Conservation (phyloP, 2,329 filamentous ascomycete species). For the Aspergillus arachidicola region DNA sequence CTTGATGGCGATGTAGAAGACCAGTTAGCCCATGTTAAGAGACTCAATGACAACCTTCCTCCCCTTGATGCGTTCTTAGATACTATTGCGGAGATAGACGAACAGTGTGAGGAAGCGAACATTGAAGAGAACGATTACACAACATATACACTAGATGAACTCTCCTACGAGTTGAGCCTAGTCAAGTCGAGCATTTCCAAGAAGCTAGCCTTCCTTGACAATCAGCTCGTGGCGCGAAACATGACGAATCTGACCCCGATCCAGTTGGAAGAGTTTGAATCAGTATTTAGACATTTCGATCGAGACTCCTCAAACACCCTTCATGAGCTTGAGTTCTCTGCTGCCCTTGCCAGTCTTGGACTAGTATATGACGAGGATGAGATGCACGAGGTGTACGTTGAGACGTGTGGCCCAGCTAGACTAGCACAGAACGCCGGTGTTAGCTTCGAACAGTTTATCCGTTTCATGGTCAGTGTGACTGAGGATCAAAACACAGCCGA, state of each 20-base stretch:
- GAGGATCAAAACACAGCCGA: slow-evolving; percentile 99
- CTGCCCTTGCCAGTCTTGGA: slow-evolving; percentile 89
- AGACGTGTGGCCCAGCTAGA: slow-evolving; percentile 67
- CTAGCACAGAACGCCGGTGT: slow-evolving; percentile 70
- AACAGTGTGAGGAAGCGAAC: slow-evolving; percentile 91
- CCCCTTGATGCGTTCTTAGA: slow-evolving; percentile 90
- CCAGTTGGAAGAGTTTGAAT: slow-evolving; percentile 97
- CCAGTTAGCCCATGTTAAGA: slow-evolving; percentile 83
- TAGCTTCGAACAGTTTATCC: slow-evolving; percentile 97
- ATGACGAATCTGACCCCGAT: slow-evolving; percentile 99
- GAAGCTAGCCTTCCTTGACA: slow-evolving; percentile 94
- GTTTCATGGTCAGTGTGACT: slow-evolving; percentile 98
- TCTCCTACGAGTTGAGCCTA: slow-evolving; percentile 88
- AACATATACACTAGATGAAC: slow-evolving; percentile 97
- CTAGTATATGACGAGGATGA: slow-evolving; percentile 96
- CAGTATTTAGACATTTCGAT: slow-evolving; percentile 97
- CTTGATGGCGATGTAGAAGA: slow-evolving; percentile 96
- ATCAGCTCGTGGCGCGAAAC: slow-evolving; percentile 95
- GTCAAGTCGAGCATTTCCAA: slow-evolving; percentile 92
- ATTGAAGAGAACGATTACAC: slow-evolving; percentile 99
- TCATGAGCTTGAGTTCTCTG: slow-evolving; percentile 92
- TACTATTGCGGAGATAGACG: slow-evolving; percentile 81
- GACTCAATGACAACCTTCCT: slow-evolving; percentile 79
- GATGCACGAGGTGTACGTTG: slow-evolving; percentile 93
- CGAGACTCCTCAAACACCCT: slow-evolving; percentile 87